These are phyloP conservation scores for Melaleuca alternifolia DNA, from an alignment of 345 rosid species.

Conservation along the genomic window DNA sequence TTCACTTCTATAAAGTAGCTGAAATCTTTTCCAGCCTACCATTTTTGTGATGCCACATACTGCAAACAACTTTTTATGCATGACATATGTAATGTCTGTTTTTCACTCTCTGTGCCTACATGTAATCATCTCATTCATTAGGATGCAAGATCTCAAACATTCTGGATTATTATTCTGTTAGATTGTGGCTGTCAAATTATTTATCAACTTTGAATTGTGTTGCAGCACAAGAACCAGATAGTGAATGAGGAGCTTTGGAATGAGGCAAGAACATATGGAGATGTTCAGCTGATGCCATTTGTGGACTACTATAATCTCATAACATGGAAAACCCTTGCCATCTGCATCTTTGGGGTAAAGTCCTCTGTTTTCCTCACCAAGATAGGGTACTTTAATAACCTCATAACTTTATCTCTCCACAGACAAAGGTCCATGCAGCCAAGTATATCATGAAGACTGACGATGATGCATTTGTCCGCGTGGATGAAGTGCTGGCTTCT, in stretches of 20 bases:
- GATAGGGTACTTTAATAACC: constrained; percentile 4
- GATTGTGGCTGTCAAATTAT: not conserved
- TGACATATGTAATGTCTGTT: not conserved
- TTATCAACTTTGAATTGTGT: constrained; percentile 7
- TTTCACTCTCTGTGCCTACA: not conserved
- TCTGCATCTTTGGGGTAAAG: constrained; percentile 91
- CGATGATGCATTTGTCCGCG: constrained; percentile 95
- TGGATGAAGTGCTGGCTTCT: constrained; percentile 75
- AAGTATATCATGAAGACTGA: constrained; percentile 95
- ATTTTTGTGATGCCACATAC: not conserved
- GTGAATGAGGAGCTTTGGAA: constrained; percentile 93
- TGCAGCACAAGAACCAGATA: constrained; percentile 90
- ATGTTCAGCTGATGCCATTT: constrained; percentile 93
- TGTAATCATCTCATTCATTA: not conserved
- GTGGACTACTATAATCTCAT: constrained; percentile 95
- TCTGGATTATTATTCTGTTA: not conserved
- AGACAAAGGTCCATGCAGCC: constrained; percentile 72
- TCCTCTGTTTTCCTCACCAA: constrained; percentile 5
- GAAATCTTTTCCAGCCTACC: not conserved
- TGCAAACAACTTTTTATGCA: not conserved
- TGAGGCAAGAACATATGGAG: constrained; percentile 77
- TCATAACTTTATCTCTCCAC: constrained; percentile 17
- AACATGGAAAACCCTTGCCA: constrained; percentile 95
- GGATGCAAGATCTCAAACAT: not conserved
- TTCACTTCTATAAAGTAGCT: not conserved